A percentile compares a stretch with the other conserved stretches of the same genome.
phyloP scores from a whole-genome alignment of 495 filamentous ascomycete species.

The Ramalina peruviana region DNA sequence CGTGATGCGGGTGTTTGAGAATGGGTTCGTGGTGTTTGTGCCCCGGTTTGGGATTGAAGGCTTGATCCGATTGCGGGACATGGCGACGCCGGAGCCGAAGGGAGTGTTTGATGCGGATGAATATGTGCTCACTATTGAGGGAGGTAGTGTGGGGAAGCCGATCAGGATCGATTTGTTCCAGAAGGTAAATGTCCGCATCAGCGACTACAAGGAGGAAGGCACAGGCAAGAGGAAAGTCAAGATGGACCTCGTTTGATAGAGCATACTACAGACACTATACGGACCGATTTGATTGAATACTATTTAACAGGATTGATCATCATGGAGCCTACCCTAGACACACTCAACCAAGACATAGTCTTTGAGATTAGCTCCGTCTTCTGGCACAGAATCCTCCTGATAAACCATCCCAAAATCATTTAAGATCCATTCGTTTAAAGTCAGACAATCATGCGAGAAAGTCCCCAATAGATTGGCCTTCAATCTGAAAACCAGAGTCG shows the following conservation, averaged over 20 bases:
- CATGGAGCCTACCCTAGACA: too few relatives aligned
- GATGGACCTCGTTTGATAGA: slow-evolving; percentile 43
- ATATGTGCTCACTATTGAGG: slow-evolving; percentile 50
- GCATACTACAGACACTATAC: not conserved
- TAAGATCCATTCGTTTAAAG: too few relatives aligned
- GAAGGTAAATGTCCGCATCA: slow-evolving; percentile 76
- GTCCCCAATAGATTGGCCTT: too few relatives aligned
- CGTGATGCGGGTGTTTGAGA: slow-evolving; percentile 91
- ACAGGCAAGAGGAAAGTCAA: slow-evolving; percentile 86
- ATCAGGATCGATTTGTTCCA: slow-evolving; percentile 69
- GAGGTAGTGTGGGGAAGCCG: slow-evolving; percentile 28
- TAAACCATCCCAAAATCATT: too few relatives aligned
- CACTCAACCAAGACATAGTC: too few relatives aligned
- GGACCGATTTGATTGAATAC: too few relatives aligned
- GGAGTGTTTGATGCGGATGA: slow-evolving; percentile 71
- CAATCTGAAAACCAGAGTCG: too few relatives aligned
- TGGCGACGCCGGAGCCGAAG: slow-evolving; percentile 61
- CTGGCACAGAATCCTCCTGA: too few relatives aligned
- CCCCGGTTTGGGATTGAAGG: slow-evolving; percentile 92
- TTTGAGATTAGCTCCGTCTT: too few relatives aligned
- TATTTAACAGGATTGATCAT: too few relatives aligned
- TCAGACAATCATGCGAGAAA: too few relatives aligned
- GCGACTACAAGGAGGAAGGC: slow-evolving; percentile 77
- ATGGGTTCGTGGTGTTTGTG: slow-evolving; percentile 92
- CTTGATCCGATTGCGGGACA: slow-evolving; percentile 69